Evolutionary conservation across 495 filamentous ascomycete genomes (phyloP), one percentile per base, ranked within the genome.

Genomic region (Sordaria brevicollis): DNA sequence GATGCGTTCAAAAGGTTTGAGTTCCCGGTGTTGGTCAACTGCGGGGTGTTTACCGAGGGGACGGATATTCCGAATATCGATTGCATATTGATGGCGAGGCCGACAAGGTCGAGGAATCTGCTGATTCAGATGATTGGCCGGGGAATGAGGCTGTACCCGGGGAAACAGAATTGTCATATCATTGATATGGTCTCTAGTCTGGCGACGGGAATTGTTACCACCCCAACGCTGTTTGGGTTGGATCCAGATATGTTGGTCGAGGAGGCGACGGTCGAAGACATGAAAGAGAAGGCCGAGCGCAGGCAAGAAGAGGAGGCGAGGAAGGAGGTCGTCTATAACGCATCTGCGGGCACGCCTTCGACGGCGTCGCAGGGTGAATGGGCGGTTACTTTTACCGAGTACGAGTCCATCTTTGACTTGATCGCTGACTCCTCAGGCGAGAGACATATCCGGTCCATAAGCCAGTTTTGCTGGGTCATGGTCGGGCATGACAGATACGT

Each of bases 41-140:
- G 95, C 78, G 93, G 93, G 4, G 89, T 99, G 66, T 97, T 97
- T 73, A 98, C 94, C 3, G 95, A 99, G 81, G 94, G 86, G 17
- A 99, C 96, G 10, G 95, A 99, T 76, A 95, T 98, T 19, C 95
- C 95, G 4, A 98, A 98, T 76, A 92, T 98, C 70, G 95, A 99
- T 77, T 98, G 95, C 70, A 86, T 99, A 10, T 76, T 99, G 13
- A 83, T 99, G 43, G 94, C 93, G 6, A 83, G 96, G 37, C 95
- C 95, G 4, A 99, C 95, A 9, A 87, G 89, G 68, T 98, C 95
- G 17, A 88, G 90, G 25, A 97, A 97, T 72, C 83, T 99, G 8
- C 84, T 99, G 3, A 88, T 97, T 5, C 95, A 99, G 77, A 99
- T 99, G 95, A 96, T 99, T 65, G 95, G 95, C 0, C 88, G 95